Base-by-base conservation (phyloP, 306 rosid genomes). In the Prunus mongolica region DNA sequence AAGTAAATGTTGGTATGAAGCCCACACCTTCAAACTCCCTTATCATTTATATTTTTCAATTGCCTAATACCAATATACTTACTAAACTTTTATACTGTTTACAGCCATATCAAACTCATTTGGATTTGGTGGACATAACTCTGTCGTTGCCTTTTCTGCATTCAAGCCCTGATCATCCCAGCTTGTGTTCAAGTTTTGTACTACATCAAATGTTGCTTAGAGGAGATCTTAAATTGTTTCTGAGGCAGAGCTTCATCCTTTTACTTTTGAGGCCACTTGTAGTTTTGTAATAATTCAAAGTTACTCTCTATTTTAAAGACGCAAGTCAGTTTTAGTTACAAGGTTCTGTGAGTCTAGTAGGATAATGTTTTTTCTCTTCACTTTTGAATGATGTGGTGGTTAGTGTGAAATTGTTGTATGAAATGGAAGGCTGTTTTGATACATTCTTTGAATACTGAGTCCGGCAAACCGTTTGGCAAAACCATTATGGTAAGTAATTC, bases 41-140 rank as follows among this genome's bases (percentile, higher is more conserved):
- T 69, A 28, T 41, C 51, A 1, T 71, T 76, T 80, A 44, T 74
- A 11, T 57, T 45, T 30, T 25, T 50, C 12, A 50, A 41, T 27
- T 52, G 78, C 67, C 69, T 19, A 30, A 62, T 25, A 12, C 41
- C 74, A 57, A 70, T 71, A 71, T 51, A 47, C 54, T 81, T 55
- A 76, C 25, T 10, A 50, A 4, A 24, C 19, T 25, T 44, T 71
- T n/a, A 20, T 71, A 6, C 54, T 14, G 30, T 80, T 80, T 76
- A n/a, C 93, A 96, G 98, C 89, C 52, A 93, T 96, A 75, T 93
- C 99, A 50, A 96, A 91, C 84, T 96, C 99, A 44, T 96, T 96
- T 22, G 99, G 98, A 82, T 93, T 96, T 51, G 98, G 99, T 44
- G 98, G 99, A 78, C 99, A 96, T 81, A 96, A 96, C 82, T 96